Percentiles rank a stretch among this genome's conserved stretches.
phyloP scores from a whole-genome alignment of 2,329 filamentous ascomycete genomes.

The Curvularia eragrostidis region DNA sequence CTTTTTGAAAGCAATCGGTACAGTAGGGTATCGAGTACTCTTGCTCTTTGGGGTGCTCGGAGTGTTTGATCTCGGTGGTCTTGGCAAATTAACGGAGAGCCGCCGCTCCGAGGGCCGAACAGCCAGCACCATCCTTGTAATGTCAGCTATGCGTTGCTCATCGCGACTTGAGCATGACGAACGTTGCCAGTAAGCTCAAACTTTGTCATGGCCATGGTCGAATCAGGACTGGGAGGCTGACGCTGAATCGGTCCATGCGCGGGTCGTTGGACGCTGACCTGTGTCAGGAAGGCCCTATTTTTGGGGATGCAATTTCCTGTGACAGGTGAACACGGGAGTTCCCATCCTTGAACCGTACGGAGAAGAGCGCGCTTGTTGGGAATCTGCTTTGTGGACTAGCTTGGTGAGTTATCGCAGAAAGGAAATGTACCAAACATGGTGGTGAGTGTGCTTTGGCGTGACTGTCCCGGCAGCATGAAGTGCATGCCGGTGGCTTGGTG shows the following conservation, averaged over 20 bases:
- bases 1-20: not conserved
- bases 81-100: conserved; percentile 9
- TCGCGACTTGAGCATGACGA: not conserved
- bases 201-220: not conserved
- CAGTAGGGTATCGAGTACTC: conserved; percentile 3
- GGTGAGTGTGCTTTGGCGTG: not conserved
- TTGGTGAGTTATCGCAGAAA: not conserved
- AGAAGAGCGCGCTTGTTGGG: not conserved
- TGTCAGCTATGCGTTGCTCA: not conserved
- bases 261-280: not conserved
- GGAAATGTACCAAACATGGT: not conserved
- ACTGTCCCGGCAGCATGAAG: not conserved
- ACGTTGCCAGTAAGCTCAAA: not conserved
- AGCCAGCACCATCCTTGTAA: conserved; percentile 1
- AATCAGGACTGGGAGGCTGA: not conserved
- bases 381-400: not conserved
- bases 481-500: not conserved
- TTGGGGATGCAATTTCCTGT: not conserved
- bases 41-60: conserved; percentile 1
- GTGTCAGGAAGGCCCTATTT: conserved; percentile 3
- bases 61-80: conserved; percentile 12
- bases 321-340: not conserved
- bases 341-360: no score
- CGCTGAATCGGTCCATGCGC: not conserved
- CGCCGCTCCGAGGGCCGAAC: conserved; percentile 12